These are phyloP conservation scores for Ascochyta lentis DNA, from an alignment of 2,329 filamentous ascomycete species.

Conservation along the genomic window DNA sequence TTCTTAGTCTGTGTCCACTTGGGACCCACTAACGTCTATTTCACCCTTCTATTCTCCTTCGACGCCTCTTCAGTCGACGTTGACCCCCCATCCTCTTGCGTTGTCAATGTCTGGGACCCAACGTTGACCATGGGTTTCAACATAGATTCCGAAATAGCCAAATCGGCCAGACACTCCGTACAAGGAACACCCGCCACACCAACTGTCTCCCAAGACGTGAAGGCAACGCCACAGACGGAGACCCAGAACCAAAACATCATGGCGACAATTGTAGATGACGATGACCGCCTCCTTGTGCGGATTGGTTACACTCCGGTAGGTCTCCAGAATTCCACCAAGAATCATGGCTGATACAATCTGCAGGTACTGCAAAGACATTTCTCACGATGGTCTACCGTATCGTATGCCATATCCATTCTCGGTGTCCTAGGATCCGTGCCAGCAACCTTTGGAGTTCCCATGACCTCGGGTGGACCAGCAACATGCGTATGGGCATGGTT, in stretches of 20 bases:
- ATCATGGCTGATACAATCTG: constrained; percentile 23
- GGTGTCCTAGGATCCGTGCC: constrained; percentile 71
- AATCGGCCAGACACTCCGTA: constrained; percentile 22
- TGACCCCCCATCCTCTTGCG: constrained; percentile 7
- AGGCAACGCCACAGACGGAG: constrained; percentile 29
- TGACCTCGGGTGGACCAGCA: constrained; percentile 66
- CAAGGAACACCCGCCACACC: constrained; percentile 23
- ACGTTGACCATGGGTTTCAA: constrained; percentile 40
- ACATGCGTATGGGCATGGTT: constrained; percentile 72
- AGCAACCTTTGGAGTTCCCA: constrained; percentile 66
- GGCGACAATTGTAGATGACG: constrained; percentile 63
- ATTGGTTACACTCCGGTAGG: constrained; percentile 69
- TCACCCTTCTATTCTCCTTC: constrained; percentile 30
- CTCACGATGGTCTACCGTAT: constrained; percentile 70
- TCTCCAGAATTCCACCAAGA: background rate
- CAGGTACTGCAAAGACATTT: constrained; percentile 69
- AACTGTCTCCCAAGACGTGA: constrained; percentile 31
- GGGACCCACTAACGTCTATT: constrained; percentile 39
- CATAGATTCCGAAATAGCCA: constrained; percentile 23
- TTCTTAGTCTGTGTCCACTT: constrained; percentile 33
- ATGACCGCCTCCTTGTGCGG: constrained; percentile 65
- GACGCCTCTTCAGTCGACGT: constrained; percentile 18
- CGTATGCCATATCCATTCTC: constrained; percentile 70
- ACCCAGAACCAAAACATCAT: constrained; percentile 39
- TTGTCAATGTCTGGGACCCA: constrained; percentile 31